phyloP scores from a whole-genome alignment of 2,329 filamentous ascomycete species.

The Exophiala viscosa region DNA sequence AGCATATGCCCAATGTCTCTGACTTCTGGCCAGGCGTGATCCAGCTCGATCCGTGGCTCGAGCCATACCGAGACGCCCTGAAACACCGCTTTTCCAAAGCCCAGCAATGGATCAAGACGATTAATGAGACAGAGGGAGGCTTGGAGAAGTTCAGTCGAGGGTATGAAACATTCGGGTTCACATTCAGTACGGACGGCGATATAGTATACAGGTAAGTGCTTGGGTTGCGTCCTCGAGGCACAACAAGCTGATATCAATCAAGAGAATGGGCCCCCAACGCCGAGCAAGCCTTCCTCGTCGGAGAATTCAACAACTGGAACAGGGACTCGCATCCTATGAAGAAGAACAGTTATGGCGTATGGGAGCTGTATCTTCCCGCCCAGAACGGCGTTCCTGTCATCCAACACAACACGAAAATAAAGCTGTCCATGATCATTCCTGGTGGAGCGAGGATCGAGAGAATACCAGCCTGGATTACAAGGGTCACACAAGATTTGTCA shows the following conservation, averaged over 20 bases:
- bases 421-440: slow-evolving; percentile 82
- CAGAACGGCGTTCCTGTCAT: slow-evolving; percentile 73
- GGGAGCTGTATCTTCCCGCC: slow-evolving; percentile 73
- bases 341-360: slow-evolving; percentile 79
- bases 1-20: slow-evolving; percentile 1
- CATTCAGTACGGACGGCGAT: slow-evolving; percentile 74
- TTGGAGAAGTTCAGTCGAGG: slow-evolving; percentile 89
- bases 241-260: not conserved
- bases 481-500: slow-evolving; percentile 86
- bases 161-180: slow-evolving; percentile 80
- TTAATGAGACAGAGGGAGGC: slow-evolving; percentile 80
- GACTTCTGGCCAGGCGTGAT: slow-evolving; percentile 63
- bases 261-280: slow-evolving; percentile 92
- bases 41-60: slow-evolving; percentile 82
- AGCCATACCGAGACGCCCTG: slow-evolving; percentile 75
- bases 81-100: slow-evolving; percentile 73
- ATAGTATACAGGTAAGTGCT: slow-evolving; percentile 65
- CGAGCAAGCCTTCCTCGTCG: slow-evolving; percentile 75
- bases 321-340: slow-evolving; percentile 79
- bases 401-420: slow-evolving; percentile 90
- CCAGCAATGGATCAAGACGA: slow-evolving; percentile 79
- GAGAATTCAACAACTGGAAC: slow-evolving; percentile 96
- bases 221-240: too few species aligned
- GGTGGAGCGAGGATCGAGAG: slow-evolving; percentile 79
- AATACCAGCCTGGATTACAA: slow-evolving; percentile 93